Conservation (phyloP, 2,329 filamentous ascomycete species). For the Paecilomyces sp. region DNA sequence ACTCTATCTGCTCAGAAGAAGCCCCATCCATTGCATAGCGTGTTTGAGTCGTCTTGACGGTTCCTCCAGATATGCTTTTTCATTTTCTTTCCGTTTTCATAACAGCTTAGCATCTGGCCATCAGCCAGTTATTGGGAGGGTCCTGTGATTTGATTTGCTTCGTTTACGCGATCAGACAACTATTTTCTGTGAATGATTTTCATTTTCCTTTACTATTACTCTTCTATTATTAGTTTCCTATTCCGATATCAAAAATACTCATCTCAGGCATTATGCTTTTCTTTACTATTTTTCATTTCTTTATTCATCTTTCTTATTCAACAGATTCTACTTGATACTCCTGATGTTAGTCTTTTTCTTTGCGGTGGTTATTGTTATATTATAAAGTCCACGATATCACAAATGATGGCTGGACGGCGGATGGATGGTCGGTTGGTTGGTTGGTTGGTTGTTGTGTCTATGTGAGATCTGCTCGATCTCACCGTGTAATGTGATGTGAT, state of each 20-base stretch:
- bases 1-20: not conserved
- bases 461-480: too few species aligned
- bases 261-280: not conserved
- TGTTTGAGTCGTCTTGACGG: not conserved
- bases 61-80: constrained; percentile 9
- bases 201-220: not conserved
- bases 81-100: constrained; percentile 1
- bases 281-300: not conserved
- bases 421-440: too few species aligned
- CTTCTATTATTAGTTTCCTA: too few species aligned
- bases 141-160: not conserved
- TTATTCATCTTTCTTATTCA: not conserved
- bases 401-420: too few species aligned
- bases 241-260: not conserved
- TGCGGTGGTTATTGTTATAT: not conserved
- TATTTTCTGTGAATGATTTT: not conserved
- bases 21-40: not conserved
- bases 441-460: too few species aligned
- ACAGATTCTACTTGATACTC: not conserved
- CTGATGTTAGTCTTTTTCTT: not conserved
- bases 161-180: too few species aligned
- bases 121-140: not conserved
- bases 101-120: not conserved
- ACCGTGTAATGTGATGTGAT: too few species aligned
- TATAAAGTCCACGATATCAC: not conserved